Conservation (phyloP, 768 basidiomycete genomes). For the Gloeophyllum trabeum region DNA sequence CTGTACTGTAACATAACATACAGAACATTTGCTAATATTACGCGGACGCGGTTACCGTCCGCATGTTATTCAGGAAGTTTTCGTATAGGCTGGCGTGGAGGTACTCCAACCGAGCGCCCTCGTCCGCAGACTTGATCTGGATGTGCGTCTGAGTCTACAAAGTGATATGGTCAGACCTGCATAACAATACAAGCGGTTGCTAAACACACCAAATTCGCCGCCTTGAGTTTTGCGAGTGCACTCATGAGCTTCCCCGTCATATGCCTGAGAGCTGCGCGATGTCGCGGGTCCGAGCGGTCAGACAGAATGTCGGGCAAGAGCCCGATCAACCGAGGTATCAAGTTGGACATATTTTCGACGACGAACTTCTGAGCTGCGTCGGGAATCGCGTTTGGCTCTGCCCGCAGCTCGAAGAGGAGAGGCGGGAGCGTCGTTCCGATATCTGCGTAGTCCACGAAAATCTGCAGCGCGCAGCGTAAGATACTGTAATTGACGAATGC, state of each 20-base stretch:
- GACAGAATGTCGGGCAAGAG: slow-evolving; percentile 59
- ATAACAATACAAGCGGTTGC: not conserved
- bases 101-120: slow-evolving; percentile 23
- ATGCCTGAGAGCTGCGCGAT: slow-evolving; percentile 58
- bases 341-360: slow-evolving; percentile 47
- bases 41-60: too few relatives aligned
- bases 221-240: slow-evolving; percentile 47
- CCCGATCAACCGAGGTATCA: slow-evolving; percentile 53
- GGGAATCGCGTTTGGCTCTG: slow-evolving; percentile 26
- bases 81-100: slow-evolving; percentile 54
- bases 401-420: slow-evolving; percentile 33
- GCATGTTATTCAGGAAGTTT: slow-evolving; percentile 55
- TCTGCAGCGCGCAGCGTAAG: slow-evolving; percentile 23
- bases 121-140: slow-evolving; percentile 6
- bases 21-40: too few relatives aligned
- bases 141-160: slow-evolving; percentile 3
- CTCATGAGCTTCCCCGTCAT: slow-evolving; percentile 59
- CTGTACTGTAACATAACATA: too few relatives aligned
- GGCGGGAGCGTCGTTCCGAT: slow-evolving; percentile 46
- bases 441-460: slow-evolving; percentile 62
- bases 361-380: slow-evolving; percentile 38
- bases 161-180: not conserved
- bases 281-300: slow-evolving; percentile 46
- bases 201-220: slow-evolving; percentile 46
- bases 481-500: not conserved